Base-by-base conservation (phyloP, 768 basidiomycete genomes). In the Podaxis sp. region DNA sequence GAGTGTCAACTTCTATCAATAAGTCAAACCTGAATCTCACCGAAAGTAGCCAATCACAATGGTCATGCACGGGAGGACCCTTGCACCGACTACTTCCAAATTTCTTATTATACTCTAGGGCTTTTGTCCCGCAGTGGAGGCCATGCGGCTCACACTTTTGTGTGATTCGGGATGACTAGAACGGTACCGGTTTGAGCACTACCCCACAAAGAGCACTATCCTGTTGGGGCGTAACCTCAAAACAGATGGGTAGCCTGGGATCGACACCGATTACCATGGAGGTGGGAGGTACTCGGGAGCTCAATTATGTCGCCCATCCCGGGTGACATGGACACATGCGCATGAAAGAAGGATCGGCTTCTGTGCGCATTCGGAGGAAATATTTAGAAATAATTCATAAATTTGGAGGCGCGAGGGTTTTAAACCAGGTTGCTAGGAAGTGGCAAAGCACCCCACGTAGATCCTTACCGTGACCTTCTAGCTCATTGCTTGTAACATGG, bases 111-210 rank as follows among this genome's bases (percentile, higher is more conserved):
- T 19, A 46, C 44, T 8, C 44, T 15, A 46, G 17, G 17, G 8
- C 44, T 8, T 9, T 46, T 19, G 44, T 17, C 44, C n/a, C 19
- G n/a, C 19, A 46, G 44, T 5, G 17, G 19, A 19, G 17, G 19
- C 44, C 44, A 46, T 17, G 44, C 19, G 44, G 54, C 53, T 38
- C 1, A 4, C 42, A 57, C 44, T 57, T 19, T n/a, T 24, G 3
- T 46, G 6, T 57, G 57, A 57, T 46, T 46, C 57, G 2, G 13
- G 13, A 48, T 57, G 57, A 57, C 57, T 57, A 57, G 42, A 26
- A 8, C 28, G 5, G 15, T 48, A 33, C 44, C 11, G 15, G 39
- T 40, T 15, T 33, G 33, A 33, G 8, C 33, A 9, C 7, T 33
- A 9, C 30, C 30, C 30, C 8, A 33, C 30, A 9, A 33, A 33